Percentiles rank a stretch among this genome's conserved stretches.
Evolutionary conservation across 106 monocot genomes (phyloP).

Genomic region (Chionographis japonica): DNA sequence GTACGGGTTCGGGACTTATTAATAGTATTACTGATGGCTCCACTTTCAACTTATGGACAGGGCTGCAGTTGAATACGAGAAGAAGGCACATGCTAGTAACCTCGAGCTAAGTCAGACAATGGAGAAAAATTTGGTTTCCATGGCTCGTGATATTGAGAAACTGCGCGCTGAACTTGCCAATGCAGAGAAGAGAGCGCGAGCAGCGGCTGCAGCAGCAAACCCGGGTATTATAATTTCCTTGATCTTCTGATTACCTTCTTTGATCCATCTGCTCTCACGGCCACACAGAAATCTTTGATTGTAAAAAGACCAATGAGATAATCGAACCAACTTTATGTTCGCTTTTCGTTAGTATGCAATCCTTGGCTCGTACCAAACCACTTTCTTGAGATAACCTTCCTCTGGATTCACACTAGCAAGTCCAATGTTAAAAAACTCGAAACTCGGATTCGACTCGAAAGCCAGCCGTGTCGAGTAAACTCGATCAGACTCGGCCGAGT

Average conservation of each 20-base stretch:
- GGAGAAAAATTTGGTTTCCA: constrained; percentile 64
- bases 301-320: no score
- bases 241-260: background rate
- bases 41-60: constrained; percentile 21
- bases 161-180: constrained; percentile 73
- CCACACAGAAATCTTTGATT: no score
- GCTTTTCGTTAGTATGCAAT: background rate
- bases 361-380: background rate
- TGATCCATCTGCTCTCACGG: background rate
- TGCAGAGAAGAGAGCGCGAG: constrained; percentile 64
- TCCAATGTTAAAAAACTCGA: no score
- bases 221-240: constrained; percentile 30
- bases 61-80: constrained; percentile 88
- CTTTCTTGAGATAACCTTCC: background rate
- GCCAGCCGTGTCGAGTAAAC: no score
- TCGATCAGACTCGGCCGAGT: no score
- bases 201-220: constrained; percentile 45
- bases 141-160: constrained; percentile 69
- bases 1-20: no score
- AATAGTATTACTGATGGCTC: no score
- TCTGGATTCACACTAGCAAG: background rate
- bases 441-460: no score
- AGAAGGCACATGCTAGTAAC: constrained; percentile 73
- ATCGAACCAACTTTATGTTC: no score
- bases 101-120: constrained; percentile 59